phyloP scores from a whole-genome alignment of 305 asterid species.

The Fraxinus angustifolia region DNA sequence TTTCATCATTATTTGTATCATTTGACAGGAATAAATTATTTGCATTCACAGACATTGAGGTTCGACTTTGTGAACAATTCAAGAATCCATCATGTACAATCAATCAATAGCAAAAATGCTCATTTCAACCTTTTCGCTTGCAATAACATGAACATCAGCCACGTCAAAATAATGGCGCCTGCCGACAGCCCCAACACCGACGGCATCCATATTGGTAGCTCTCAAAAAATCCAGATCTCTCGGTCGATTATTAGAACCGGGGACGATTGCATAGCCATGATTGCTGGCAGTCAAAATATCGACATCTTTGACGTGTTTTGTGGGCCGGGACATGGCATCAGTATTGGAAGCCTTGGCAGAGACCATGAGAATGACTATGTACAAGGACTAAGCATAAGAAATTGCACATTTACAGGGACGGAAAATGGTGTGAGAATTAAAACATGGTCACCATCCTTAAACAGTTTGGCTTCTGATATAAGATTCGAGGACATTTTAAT shows the following conservation, averaged over 20 bases:
- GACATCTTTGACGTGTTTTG: constrained; percentile 38
- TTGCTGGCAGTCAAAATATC: constrained; percentile 44
- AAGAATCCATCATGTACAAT: constrained; percentile 32
- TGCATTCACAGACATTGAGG: constrained; percentile 40
- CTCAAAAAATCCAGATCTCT: constrained; percentile 34
- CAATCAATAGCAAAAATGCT: constrained; percentile 56
- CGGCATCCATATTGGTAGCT: constrained; percentile 55
- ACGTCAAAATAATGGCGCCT: constrained; percentile 38
- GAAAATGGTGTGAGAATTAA: constrained; percentile 73
- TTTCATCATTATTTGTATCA: background rate
- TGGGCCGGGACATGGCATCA: constrained; percentile 76
- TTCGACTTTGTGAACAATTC: constrained; percentile 49
- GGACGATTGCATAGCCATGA: constrained; percentile 63
- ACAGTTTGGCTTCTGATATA: constrained; percentile 44
- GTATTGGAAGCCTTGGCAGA: constrained; percentile 58
- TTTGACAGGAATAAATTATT: background rate
- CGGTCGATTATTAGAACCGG: constrained; percentile 44
- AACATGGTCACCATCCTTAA: constrained; percentile 59
- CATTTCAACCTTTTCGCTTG: constrained; percentile 57
- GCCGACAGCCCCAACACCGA: constrained; percentile 66
- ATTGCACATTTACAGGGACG: constrained; percentile 43
- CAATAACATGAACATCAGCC: constrained; percentile 35
- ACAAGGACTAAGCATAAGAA: constrained; percentile 36
- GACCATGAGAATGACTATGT: constrained; percentile 44
- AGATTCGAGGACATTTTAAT: constrained; percentile 38